Percentiles rank a stretch among this genome's conserved stretches.
phyloP scores from a whole-genome alignment of 192 early-diverging fungal species.

The Rhizophagus clarus region DNA sequence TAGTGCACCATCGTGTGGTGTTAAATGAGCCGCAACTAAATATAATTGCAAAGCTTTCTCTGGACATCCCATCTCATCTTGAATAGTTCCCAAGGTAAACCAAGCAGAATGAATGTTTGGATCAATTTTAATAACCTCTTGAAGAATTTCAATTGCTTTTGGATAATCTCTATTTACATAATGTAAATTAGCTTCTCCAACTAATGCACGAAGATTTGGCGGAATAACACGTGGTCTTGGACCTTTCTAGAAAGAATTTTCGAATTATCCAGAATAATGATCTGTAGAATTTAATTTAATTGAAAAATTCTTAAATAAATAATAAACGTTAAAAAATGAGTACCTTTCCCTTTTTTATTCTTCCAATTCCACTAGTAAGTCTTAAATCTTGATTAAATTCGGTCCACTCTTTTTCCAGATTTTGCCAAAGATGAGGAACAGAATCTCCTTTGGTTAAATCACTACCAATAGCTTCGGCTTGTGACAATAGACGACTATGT shows the following conservation, averaged over 20 bases:
- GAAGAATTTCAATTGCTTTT: slow-evolving; percentile 72
- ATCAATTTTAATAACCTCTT: slow-evolving; percentile 75
- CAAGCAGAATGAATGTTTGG: slow-evolving; percentile 80
- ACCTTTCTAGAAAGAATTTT: slow-evolving; percentile 1
- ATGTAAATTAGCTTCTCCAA: slow-evolving; percentile 78
- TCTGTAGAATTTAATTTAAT: background rate
- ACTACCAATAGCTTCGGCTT: slow-evolving; percentile 21
- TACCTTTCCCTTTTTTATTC: slow-evolving; percentile 9
- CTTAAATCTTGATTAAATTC: slow-evolving; percentile 29
- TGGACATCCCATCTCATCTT: slow-evolving; percentile 80
- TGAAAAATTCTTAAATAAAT: background rate
- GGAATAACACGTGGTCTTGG: background rate
- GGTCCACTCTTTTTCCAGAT: slow-evolving; percentile 31
- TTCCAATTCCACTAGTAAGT: slow-evolving; percentile 29
- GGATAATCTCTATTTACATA: slow-evolving; percentile 73
- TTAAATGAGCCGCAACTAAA: slow-evolving; percentile 90
- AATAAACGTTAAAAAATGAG: background rate
- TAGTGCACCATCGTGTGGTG: slow-evolving; percentile 63
- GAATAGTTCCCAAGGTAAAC: slow-evolving; percentile 86
- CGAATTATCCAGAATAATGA: background rate
- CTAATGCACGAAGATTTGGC: slow-evolving; percentile 55
- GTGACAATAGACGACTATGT: slow-evolving; percentile 17
- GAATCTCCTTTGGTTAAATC: slow-evolving; percentile 11
- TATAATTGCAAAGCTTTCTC: slow-evolving; percentile 75
- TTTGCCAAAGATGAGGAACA: slow-evolving; percentile 27